phyloP scores from a whole-genome alignment of 495 filamentous ascomycete genomes.

The Penicillium pulvis region DNA sequence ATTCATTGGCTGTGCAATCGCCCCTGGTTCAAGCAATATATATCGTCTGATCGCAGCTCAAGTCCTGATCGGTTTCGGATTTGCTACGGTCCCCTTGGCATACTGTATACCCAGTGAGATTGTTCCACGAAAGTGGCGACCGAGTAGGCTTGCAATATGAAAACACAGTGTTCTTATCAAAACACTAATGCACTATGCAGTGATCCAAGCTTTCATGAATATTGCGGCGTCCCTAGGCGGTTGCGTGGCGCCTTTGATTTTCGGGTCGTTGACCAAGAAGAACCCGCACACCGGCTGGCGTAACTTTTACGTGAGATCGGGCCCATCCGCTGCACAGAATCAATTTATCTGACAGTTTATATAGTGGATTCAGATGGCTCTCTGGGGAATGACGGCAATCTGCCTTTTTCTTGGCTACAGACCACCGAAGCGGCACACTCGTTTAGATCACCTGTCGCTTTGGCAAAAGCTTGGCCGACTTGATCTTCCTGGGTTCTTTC shows the following conservation, averaged over 20 bases:
- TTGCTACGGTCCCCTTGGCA: constrained; percentile 17
- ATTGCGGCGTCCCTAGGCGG: neutral
- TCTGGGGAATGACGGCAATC: constrained; percentile 17
- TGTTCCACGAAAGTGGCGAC: constrained; percentile 14
- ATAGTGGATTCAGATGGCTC: constrained; percentile 17
- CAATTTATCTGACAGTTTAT: neutral
- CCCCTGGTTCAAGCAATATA: constrained; percentile 12
- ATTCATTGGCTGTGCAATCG: constrained; percentile 5
- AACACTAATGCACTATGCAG: neutral
- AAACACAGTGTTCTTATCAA: neutral
- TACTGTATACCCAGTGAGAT: constrained; percentile 19
- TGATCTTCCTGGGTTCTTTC: constrained; percentile 9
- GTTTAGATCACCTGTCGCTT: constrained; percentile 13
- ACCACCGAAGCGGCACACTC: constrained; percentile 15
- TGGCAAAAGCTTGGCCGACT: constrained; percentile 16
- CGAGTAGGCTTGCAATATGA: constrained; percentile 7
- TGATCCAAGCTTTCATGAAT: neutral
- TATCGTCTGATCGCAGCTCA: constrained; percentile 14
- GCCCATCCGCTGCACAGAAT: neutral
- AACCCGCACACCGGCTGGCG: neutral
- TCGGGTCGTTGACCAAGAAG: neutral
- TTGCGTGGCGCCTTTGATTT: neutral
- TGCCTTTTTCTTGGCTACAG: constrained; percentile 16
- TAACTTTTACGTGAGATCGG: neutral
- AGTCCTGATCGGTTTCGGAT: constrained; percentile 15